phyloP scores from a whole-genome alignment of 2,329 filamentous ascomycete genomes.

The Cytospora piceae region DNA sequence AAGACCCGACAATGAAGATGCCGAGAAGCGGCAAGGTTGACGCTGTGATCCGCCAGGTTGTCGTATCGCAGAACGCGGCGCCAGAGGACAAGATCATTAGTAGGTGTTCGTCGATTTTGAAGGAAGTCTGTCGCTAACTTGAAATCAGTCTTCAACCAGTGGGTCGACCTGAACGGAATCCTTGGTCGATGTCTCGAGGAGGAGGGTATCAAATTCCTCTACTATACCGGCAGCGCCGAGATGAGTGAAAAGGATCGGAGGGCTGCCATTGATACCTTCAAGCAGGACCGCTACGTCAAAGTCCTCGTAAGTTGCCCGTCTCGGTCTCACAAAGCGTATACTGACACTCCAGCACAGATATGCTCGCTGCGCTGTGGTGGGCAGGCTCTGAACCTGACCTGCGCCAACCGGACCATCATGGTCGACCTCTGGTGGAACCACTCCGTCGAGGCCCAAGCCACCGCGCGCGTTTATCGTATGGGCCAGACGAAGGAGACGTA shows the following conservation, averaged over 20 bases:
- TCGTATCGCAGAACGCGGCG: neutral
- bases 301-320: slow-evolving; percentile 4
- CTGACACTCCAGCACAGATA: neutral
- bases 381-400: slow-evolving; percentile 46
- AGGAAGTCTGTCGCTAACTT: neutral
- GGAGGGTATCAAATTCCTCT: slow-evolving; percentile 42
- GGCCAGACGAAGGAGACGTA: slow-evolving; percentile 65
- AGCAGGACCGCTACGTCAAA: neutral
- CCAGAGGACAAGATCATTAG: slow-evolving; percentile 10
- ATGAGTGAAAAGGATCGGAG: slow-evolving; percentile 25
- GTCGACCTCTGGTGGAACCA: slow-evolving; percentile 66
- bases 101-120: slow-evolving; percentile 26
- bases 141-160: slow-evolving; percentile 42
- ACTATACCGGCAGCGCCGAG: slow-evolving; percentile 40
- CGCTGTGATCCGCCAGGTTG: neutral
- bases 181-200: slow-evolving; percentile 43
- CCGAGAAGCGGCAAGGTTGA: slow-evolving; percentile 7
- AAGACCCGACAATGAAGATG: neutral
- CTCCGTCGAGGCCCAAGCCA: slow-evolving; percentile 64
- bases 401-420: slow-evolving; percentile 57
- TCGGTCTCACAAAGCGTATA: neutral
- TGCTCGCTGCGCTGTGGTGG: slow-evolving; percentile 40
- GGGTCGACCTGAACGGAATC: slow-evolving; percentile 39
- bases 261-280: neutral
- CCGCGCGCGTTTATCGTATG: slow-evolving; percentile 63